Evolutionary conservation across 345 rosid species (phyloP).

Genomic region (Citrus mangshanensis): DNA sequence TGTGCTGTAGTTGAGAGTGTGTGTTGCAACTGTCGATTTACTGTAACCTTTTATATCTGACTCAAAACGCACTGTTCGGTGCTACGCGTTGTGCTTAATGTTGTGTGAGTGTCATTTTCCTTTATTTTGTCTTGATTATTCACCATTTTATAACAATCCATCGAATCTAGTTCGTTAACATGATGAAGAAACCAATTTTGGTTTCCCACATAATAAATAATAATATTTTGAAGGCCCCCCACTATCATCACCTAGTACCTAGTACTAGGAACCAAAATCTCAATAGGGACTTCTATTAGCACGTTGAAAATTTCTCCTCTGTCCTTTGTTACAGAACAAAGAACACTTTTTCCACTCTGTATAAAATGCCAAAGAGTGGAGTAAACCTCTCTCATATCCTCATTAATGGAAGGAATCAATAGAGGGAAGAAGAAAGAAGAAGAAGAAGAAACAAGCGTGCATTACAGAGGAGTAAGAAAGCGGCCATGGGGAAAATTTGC

Average conservation of each 20-base stretch:
- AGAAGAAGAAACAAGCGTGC: slow-evolving; percentile 18
- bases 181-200: not conserved
- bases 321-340: not conserved
- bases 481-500: slow-evolving; percentile 89
- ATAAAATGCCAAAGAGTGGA: slow-evolving; percentile 11
- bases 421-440: slow-evolving; percentile 26
- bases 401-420: slow-evolving; percentile 17
- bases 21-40: too few species aligned
- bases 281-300: not conserved
- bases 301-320: not conserved
- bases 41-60: too few species aligned
- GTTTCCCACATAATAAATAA: not conserved
- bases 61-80: too few species aligned
- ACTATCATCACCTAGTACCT: not conserved
- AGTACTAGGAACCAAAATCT: slow-evolving; percentile 1
- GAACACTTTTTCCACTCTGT: not conserved
- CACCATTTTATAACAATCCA: not conserved
- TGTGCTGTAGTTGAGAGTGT: too few species aligned
- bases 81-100: too few species aligned
- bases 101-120: too few species aligned
- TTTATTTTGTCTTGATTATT: not conserved
- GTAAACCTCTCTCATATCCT: not conserved
- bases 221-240: too few species aligned
- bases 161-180: not conserved
- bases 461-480: slow-evolving; percentile 59